phyloP scores from a whole-genome alignment of 1,284 basidiomycete species.

The Athelia sp. region DNA sequence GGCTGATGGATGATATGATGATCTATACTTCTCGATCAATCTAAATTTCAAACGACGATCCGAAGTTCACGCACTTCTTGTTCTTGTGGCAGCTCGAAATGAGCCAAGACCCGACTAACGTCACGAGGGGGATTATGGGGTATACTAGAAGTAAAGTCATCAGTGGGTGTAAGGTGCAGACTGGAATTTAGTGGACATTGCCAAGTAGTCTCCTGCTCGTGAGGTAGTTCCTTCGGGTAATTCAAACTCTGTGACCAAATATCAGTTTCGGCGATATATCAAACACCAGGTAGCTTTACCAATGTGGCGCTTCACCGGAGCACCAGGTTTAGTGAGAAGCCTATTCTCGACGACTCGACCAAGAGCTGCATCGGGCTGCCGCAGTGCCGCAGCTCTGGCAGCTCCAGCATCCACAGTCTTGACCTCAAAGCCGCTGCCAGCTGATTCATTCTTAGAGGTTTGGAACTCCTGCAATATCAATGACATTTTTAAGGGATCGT shows the following conservation, averaged over 20 bases:
- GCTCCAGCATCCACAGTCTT: slow-evolving; percentile 29
- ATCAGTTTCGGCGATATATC: background rate
- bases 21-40: slow-evolving; percentile 21
- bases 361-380: slow-evolving; percentile 34
- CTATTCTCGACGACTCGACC: slow-evolving; percentile 36
- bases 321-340: slow-evolving; percentile 32
- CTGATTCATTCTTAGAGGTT: slow-evolving; percentile 15
- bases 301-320: slow-evolving; percentile 39
- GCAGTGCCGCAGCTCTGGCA: slow-evolving; percentile 29
- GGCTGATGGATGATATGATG: slow-evolving; percentile 30
- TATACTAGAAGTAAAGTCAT: slow-evolving; percentile 20
- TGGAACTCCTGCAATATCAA: slow-evolving; percentile 23
- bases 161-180: too few relatives aligned
- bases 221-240: slow-evolving; percentile 36
- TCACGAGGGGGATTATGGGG: slow-evolving; percentile 34
- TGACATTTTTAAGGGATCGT: background rate
- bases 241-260: slow-evolving; percentile 28
- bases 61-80: slow-evolving; percentile 27
- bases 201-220: slow-evolving; percentile 44
- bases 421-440: slow-evolving; percentile 23
- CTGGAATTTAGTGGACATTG: slow-evolving; percentile 26
- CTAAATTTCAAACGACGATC: background rate
- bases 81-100: slow-evolving; percentile 35
- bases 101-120: slow-evolving; percentile 34
- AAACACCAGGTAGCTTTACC: slow-evolving; percentile 19